phyloP scores from a whole-genome alignment of 345 rosid species.

The Aquilaria sinensis region DNA sequence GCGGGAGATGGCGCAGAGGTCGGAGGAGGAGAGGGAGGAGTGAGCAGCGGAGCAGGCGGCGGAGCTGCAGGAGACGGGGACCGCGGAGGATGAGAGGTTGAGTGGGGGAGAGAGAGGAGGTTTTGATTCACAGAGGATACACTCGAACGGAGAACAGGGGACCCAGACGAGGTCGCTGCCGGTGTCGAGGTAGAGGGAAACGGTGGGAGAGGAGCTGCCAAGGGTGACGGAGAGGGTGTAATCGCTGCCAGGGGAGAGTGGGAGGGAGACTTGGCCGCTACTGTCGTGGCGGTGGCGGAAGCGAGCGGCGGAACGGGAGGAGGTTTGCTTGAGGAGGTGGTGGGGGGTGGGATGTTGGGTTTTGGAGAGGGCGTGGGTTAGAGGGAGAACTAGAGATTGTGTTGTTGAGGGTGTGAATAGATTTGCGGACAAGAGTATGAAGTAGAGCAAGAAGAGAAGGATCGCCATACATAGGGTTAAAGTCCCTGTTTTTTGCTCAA shows the following conservation, averaged over 20 bases:
- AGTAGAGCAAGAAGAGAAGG: conserved; percentile 18
- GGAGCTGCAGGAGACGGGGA: conserved; percentile 51
- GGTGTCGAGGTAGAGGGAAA: conserved; percentile 88
- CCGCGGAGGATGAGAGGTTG: conserved; percentile 42
- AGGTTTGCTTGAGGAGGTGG: conserved; percentile 73
- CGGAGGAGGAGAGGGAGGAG: conserved; percentile 55
- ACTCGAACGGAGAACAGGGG: conserved; percentile 83
- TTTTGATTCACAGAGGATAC: conserved; percentile 83
- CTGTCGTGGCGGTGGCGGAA: conserved; percentile 48
- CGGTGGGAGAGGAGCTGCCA: conserved; percentile 35
- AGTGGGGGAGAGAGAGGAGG: conserved; percentile 30
- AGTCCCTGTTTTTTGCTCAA: background rate
- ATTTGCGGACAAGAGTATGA: conserved; percentile 21
- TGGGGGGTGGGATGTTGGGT: conserved; percentile 49
- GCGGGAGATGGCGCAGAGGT: conserved; percentile 73
- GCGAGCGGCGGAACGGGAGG: conserved; percentile 69
- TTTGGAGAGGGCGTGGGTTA: conserved; percentile 63
- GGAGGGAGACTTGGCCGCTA: conserved; percentile 58
- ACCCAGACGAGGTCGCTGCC: conserved; percentile 98
- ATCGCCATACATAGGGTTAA: conserved; percentile 28
- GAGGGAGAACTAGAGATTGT: conserved; percentile 35
- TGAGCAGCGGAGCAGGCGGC: conserved; percentile 81
- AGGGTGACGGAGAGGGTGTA: conserved; percentile 70
- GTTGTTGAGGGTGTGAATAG: conserved; percentile 23
- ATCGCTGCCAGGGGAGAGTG: conserved; percentile 89